Conservation (phyloP, 345 rosid genomes). For the Pelargonium nanum region DNA sequence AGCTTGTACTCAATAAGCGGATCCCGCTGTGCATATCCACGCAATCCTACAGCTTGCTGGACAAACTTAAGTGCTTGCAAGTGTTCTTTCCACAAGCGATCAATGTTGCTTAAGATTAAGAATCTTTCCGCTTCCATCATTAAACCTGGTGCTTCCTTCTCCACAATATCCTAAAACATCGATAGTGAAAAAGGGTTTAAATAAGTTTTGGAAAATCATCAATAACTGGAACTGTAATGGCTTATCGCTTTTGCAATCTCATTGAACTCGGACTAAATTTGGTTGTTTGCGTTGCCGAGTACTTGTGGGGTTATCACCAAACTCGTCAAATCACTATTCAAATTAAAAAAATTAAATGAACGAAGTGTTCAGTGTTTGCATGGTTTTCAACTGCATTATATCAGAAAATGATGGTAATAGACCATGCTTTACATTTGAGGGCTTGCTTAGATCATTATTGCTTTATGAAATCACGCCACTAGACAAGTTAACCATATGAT, state of each 20-base stretch:
- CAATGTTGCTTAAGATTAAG: slow-evolving; percentile 81
- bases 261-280: too few relatives aligned
- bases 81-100: slow-evolving; percentile 96
- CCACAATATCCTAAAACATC: slow-evolving; percentile 49
- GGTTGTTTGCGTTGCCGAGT: too few relatives aligned
- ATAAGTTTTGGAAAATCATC: background rate
- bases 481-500: too few relatives aligned
- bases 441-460: background rate
- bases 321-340: too few relatives aligned
- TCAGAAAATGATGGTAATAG: too few relatives aligned
- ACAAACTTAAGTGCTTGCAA: slow-evolving; percentile 89
- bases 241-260: too few relatives aligned
- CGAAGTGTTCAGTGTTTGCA: too few relatives aligned
- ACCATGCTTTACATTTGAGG: background rate
- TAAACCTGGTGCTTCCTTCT: slow-evolving; percentile 75
- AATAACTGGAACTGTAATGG: too few relatives aligned
- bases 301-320: too few relatives aligned
- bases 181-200: background rate
- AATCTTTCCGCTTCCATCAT: slow-evolving; percentile 92
- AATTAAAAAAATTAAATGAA: too few relatives aligned
- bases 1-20: slow-evolving; percentile 94
- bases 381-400: too few relatives aligned
- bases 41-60: slow-evolving; percentile 91
- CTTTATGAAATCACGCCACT: background rate
- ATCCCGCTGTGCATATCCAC: slow-evolving; percentile 97